Base-by-base conservation (phyloP, 768 basidiomycete species). In the Serendipita sp. region DNA sequence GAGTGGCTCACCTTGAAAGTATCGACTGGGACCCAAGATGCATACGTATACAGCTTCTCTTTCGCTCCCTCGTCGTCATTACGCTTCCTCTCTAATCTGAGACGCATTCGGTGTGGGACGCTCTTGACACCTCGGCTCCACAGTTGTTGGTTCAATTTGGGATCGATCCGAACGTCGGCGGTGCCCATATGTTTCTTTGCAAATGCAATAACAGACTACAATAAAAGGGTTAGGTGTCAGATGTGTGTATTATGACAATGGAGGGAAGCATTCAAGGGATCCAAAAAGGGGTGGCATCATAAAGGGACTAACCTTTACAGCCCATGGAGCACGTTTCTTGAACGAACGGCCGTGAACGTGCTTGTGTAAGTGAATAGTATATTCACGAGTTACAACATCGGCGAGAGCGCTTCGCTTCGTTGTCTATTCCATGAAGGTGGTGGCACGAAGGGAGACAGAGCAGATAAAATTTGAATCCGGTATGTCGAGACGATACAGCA, bases 11-110 rank as follows among this genome's bases (percentile, higher is more conserved):
- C 93, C 86, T 95, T 94, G 86, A 92, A 92, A 51, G 85, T 77
- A 5, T 75, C 71, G 51, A 91, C 89, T 53, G 84, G 79, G 65
- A 96, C 86, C 73, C 89, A 82, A 66, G 83, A 83, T 68, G 89
- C 93, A 74, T 92, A 91, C 35, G 90, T 94, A 81, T 79, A 97
- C 65, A 96, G 86, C 80, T 94, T 96, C 82, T 95, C 94, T 80
- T 94, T 96, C 66, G 96, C 95, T 71, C 86, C 88, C 81, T 99
- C 95, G 71, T 97, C 94, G 77, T 99, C 95, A 76, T 98, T 98
- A 72, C 96, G 89, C 80, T 94, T 95, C 72, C 95, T 86, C 81
- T 96, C 93, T 66, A 98, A 87, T 75, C 91, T 88, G 60, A 99
- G 86, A 65, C 96, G 83, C 76, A 98, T 78, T 69, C 96, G 82